Base-by-base conservation (phyloP, 75 land plant genomes). In the Azolla pinnata region DNA sequence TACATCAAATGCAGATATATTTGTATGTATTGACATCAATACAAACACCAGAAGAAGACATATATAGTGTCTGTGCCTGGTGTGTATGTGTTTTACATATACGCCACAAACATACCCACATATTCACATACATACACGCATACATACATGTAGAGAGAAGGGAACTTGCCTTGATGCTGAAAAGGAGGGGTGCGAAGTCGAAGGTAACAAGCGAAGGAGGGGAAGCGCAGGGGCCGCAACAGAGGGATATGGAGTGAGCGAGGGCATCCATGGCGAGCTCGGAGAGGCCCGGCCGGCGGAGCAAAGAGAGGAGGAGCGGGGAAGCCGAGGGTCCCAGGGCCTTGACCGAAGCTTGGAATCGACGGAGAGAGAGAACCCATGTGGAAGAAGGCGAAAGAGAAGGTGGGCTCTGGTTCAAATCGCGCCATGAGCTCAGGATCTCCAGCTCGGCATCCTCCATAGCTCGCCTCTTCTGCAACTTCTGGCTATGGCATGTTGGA, bases 211-310 rank as follows among this genome's bases (percentile, higher is more conserved):
- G 23, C 8, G 32, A 0, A 3, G 68, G 64, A 30, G 68, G 51
- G 8, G 64, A 24, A 16, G 64, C 65, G 20, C 68, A 59, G 1
- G 50, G 31, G 20, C 68, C 68, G 25, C 49, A 61, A 44, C 68
- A 66, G 21, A 44, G 33, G 20, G 68, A 44, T 14, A 66, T 60
- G 35, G 68, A 19, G 49, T 57, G 44, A 0, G 68, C 65, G n/a
- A 66, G 27, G 28, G 63, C 50, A 29, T 66, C 65, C 0, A 40
- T 21, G 14, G 61, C 68, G 4, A 9, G 19, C 4, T 66, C 68
- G 32, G 68, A 18, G 12, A 44, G 10, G 42, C 27, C 21, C 3
- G 26, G 20, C 40, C n/a, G 30, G 45, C 67, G 64, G 18, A 66
- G 31, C n/a, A 60, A 9, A 26, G 25, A 20, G 29, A 66, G 20